Evolutionary conservation across 164 flowering plant genomes (phyloP), one percentile per base, ranked within the genome.

Genomic region (Liquidambar formosana): DNA sequence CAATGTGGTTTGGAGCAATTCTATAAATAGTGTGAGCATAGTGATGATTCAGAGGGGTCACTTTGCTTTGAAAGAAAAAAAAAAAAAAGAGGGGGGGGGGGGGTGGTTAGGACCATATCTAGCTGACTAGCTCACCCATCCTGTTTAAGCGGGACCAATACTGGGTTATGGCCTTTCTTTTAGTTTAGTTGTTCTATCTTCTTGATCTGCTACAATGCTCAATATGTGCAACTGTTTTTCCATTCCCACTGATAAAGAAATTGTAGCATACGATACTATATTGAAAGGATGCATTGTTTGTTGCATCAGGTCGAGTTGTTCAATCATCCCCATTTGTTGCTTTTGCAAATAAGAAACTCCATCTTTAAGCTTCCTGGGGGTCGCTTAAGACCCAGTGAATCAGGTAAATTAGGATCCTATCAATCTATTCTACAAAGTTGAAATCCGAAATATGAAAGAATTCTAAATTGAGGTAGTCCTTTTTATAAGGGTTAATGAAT

Each of bases 331-430:
- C 94, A 92, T 81, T 61, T 90, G 59, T 75, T 89, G 73, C 72
- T 90, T 66, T 73, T 90, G 73, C 94, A 92, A 90, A 78, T 86
- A 46, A 79, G 77, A 67, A 90, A 89, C 69, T 86, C 91, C 11
- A 63, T 81, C 61, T 90, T 77, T 66, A 88, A 79, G 81, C 93
- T 92, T 68, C 93, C 97, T 44, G 96, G 94, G 57, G 97, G 97
- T 53, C 93, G 91, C 51, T 63, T 89, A 62, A 80, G 93, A 67
- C 84, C 81, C 0, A 87, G 87, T 46, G 94, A 90, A 86, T 83
- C 94, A 80, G 97, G 94, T 92, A 73, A 65, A 9, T 1, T n/a
- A 13, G 12, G 15, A 21, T 63, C 44, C 45, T 57, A 12, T 23
- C 22, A 15, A 18, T 33, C 16, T 6, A 16, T 16, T 33, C 41